A percentile compares a stretch with the other conserved stretches of the same genome.
Evolutionary conservation across 495 filamentous ascomycete species (phyloP).

Genomic region (Pyrenopolyporus hunteri): DNA sequence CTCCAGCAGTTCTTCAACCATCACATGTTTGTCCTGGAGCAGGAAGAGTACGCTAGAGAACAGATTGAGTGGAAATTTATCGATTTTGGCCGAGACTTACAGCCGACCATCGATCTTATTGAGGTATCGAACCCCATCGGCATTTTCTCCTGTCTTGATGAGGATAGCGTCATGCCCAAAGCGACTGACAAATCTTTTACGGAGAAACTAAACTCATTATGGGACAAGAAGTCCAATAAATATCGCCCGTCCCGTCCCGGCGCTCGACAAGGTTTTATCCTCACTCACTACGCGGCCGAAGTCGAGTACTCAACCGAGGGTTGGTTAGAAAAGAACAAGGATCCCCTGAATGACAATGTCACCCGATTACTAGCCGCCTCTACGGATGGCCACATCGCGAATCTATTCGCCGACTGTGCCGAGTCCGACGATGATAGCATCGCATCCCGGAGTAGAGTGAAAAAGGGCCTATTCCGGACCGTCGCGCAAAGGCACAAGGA

Average conservation of each 20-base stretch:
- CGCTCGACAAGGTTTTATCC: conserved; percentile 79
- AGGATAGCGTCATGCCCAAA: conserved; percentile 99
- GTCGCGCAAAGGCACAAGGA: conserved; percentile 98
- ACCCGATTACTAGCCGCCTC: conserved; percentile 86
- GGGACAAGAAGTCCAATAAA: conserved; percentile 94
- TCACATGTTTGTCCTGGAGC: conserved; percentile 99
- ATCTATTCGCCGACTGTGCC: conserved; percentile 85
- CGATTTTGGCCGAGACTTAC: conserved; percentile 95
- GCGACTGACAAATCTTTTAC: conserved; percentile 97
- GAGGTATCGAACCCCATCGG: conserved; percentile 96
- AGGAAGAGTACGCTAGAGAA: conserved; percentile 97
- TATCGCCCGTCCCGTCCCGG: conserved; percentile 86
- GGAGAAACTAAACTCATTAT: conserved; percentile 93
- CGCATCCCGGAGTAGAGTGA: conserved; percentile 79
- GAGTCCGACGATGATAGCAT: conserved; percentile 71
- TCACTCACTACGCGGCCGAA: conserved; percentile 98
- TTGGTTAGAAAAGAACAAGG: conserved; percentile 99
- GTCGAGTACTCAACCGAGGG: conserved; percentile 95
- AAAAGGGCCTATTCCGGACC: conserved; percentile 96
- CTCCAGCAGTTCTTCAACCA: conserved; percentile 99
- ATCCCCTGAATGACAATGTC: conserved; percentile 95
- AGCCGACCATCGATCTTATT: conserved; percentile 97
- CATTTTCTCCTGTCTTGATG: conserved; percentile 97
- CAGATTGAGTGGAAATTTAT: conserved; percentile 99
- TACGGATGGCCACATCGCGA: conserved; percentile 78